These are phyloP conservation scores for Russula sp. DNA, from an alignment of 768 basidiomycete genomes.

Conservation along the genomic window DNA sequence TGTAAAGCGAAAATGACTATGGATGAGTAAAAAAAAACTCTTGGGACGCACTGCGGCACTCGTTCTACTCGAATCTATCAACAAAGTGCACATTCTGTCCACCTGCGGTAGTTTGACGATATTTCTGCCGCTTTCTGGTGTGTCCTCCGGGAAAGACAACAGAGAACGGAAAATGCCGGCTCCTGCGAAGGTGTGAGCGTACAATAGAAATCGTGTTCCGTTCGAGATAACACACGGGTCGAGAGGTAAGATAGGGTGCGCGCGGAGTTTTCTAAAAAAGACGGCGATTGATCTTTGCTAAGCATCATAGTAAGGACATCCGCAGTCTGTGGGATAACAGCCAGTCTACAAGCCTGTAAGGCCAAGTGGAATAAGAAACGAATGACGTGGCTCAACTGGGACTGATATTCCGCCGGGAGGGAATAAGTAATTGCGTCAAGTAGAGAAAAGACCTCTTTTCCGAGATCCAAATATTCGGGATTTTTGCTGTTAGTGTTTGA, in stretches of 20 bases:
- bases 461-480: constrained; percentile 11
- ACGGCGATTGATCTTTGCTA: constrained; percentile 48
- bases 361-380: neutral
- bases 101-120: constrained; percentile 34
- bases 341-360: constrained; percentile 38
- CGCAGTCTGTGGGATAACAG: constrained; percentile 40
- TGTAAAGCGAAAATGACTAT: constrained; percentile 24
- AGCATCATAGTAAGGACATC: constrained; percentile 50
- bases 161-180: constrained; percentile 26
- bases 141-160: constrained; percentile 25
- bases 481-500: constrained; percentile 16
- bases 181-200: constrained; percentile 12
- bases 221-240: constrained; percentile 41
- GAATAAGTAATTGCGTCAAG: constrained; percentile 25
- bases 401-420: constrained; percentile 17
- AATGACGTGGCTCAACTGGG: constrained; percentile 13
- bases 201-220: constrained; percentile 45
- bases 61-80: constrained; percentile 32
- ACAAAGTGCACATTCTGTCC: constrained; percentile 35
- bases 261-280: constrained; percentile 42
- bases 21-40: neutral
- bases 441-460: constrained; percentile 20
- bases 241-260: constrained; percentile 50
- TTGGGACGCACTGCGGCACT: constrained; percentile 31
- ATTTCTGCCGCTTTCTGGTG: constrained; percentile 26